Evolutionary conservation across 306 rosid species (phyloP).

Genomic region (Sicyos edulis): DNA sequence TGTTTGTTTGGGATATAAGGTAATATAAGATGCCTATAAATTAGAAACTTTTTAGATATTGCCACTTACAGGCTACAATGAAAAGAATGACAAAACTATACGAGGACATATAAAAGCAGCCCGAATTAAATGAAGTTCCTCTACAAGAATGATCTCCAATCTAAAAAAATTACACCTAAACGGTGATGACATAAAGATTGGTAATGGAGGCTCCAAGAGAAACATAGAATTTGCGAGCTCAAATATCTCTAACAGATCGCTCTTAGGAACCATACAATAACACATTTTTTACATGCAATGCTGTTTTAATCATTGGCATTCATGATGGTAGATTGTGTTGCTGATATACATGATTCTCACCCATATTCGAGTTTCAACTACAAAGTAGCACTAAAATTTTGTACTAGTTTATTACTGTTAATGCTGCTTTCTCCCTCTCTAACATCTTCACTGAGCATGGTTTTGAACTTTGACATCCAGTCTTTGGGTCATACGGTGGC

Average conservation of each 20-base stretch:
- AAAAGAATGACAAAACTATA: no score
- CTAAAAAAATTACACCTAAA: no score
- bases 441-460: neutral
- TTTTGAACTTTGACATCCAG: constrained; percentile 24
- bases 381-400: neutral
- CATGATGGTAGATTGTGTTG: neutral
- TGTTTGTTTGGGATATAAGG: neutral
- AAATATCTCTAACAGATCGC: no score
- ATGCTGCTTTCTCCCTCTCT: neutral
- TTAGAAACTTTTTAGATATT: neutral
- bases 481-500: constrained; percentile 51
- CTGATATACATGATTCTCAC: neutral
- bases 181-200: no score
- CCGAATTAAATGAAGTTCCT: no score
- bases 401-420: neutral
- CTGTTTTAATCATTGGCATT: neutral
- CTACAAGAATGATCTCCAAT: no score
- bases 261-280: no score
- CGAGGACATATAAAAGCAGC: no score
- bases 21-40: neutral
- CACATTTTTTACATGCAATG: no score
- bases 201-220: no score
- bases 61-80: no score
- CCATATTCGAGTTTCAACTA: neutral
- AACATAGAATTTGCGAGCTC: no score